Evolutionary conservation across 2,329 filamentous ascomycete species (phyloP), one percentile per base, ranked within the genome.

Genomic region (Epichloe uncinata): DNA sequence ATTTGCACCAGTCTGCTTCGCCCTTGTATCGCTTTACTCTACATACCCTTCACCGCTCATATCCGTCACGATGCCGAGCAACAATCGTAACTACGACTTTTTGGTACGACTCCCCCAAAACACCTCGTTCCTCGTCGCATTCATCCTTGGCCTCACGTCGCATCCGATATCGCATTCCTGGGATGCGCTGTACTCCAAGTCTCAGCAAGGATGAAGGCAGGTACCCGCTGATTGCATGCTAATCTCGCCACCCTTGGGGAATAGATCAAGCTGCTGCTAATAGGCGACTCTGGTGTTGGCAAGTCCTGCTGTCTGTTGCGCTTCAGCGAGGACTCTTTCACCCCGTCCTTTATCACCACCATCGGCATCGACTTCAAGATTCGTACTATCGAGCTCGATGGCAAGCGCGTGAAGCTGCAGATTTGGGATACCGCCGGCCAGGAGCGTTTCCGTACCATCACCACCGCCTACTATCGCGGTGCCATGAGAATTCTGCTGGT

Each of bases 361-460:
- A 98, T 98, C 71, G 93, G 93, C 60, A 97, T 98, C 74, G 93
- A 98, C 73, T 98, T 98, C 77, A 98, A 98, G 79, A 98, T 98
- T 67, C 82, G 93, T 59, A 98, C 93, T 57, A 98, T 98, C 73
- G 93, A 98, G 73, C 78, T 98, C 60, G 93, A 98, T 72, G 91
- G 91, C 67, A 98, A 98, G 81, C 81, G 91, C 55, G 93, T 98
- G 63, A 98, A 98, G 78, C 74, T 98, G 66, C 93, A 98, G 75
- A 98, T 98, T 72, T 98, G 93, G 93, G 93, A 98, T 66, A 98
- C 93, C 26, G 93, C 93, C 49, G 93, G 93, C 50, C 93, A 98
- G 71, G 93, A 98, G 73, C 85, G 93, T 55, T 98, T 98, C 79
- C 82, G 93, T 58, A 98, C 93, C 56, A 98, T 98, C 73, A 98